Evolutionary conservation across 345 rosid genomes (phyloP).

Genomic region (Psidium guajava): DNA sequence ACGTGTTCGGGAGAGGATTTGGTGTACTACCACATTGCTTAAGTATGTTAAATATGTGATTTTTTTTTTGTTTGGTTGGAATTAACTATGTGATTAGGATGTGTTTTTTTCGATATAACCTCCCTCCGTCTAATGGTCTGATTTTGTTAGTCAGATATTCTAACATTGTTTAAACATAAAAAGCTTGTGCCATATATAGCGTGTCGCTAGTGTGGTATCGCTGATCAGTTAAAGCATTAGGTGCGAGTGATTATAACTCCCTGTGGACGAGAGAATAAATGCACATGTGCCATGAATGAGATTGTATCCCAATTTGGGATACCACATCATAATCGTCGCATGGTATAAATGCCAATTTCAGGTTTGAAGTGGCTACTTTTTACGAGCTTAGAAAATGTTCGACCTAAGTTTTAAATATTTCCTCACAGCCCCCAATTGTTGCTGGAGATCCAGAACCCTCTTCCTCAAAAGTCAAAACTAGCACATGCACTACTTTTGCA

Average conservation of each 20-base stretch:
- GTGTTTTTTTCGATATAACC: background rate
- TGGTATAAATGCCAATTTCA: background rate
- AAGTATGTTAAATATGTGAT: too few relatives aligned
- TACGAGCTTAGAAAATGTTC: background rate
- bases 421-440: background rate
- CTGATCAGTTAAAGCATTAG: too few relatives aligned
- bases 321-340: background rate
- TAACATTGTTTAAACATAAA: background rate
- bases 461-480: background rate
- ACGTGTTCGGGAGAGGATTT: background rate
- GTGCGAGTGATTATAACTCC: background rate
- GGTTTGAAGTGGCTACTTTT: background rate
- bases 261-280: background rate
- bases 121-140: background rate
- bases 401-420: background rate
- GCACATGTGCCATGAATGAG: accelerated
- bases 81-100: too few relatives aligned
- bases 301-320: background rate
- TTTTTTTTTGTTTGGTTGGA: too few relatives aligned
- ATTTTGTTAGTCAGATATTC: background rate
- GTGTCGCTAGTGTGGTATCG: background rate
- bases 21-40: too few relatives aligned
- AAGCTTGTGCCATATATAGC: background rate
- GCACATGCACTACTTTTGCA: background rate
- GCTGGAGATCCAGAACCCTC: background rate